These are phyloP conservation scores for Solanum pennellii DNA, from an alignment of 257 asterid species.

Conservation along the genomic window DNA sequence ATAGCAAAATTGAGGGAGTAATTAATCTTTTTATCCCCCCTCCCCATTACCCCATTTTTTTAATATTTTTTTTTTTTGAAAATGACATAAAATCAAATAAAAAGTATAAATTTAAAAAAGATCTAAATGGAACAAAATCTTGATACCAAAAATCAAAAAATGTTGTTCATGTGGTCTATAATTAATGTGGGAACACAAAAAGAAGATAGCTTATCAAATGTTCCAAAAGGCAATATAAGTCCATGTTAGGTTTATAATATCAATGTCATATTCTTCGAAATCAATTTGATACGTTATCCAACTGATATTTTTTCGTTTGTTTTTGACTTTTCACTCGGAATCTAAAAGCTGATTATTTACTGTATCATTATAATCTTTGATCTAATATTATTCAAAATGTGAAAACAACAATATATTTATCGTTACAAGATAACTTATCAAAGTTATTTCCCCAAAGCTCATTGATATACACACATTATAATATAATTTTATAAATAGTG, in stretches of 20 bases:
- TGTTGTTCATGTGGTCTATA: background rate
- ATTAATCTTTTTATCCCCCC: too few relatives aligned
- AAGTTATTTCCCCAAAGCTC: background rate
- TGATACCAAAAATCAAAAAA: background rate
- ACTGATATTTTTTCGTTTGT: background rate
- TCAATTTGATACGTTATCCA: background rate
- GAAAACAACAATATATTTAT: background rate
- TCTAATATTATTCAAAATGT: background rate
- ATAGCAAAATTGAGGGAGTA: too few relatives aligned
- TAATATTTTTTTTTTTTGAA: background rate
- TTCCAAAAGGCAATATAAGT: background rate
- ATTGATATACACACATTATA: background rate
- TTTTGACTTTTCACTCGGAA: background rate
- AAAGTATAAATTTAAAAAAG: background rate
- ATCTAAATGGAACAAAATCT: background rate
- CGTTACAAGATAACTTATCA: background rate
- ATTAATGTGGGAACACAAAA: background rate
- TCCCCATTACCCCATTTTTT: too few relatives aligned
- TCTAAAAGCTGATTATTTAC: background rate
- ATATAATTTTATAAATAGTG: too few relatives aligned
- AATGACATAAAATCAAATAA: background rate
- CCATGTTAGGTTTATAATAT: background rate
- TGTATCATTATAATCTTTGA: accelerated
- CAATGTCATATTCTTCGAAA: background rate
- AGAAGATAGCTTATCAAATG: background rate